Evolutionary conservation across 2,329 filamentous ascomycete genomes (phyloP).

Genomic region (Penicillium olsonii): DNA sequence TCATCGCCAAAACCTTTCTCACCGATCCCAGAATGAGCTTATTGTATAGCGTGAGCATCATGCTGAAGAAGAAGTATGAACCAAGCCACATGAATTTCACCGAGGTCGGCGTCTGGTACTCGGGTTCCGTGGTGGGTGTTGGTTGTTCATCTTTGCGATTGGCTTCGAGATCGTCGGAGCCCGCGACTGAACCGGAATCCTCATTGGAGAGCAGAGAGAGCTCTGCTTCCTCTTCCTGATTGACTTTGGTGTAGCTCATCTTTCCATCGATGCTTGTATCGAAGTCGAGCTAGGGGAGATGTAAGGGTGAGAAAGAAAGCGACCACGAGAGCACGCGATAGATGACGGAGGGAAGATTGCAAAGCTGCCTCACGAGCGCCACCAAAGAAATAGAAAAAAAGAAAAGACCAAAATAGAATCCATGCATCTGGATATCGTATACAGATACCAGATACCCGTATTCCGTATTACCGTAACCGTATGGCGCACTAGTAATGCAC

Average conservation of each 20-base stretch:
- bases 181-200: conserved; percentile 7
- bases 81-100: conserved; percentile 17
- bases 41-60: conserved; percentile 18
- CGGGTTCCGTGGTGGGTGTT: conserved; percentile 4
- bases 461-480: neutral
- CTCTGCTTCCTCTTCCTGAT: conserved; percentile 13
- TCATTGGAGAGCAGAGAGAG: conserved; percentile 13
- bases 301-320: neutral
- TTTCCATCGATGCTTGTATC: neutral
- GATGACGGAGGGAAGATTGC: neutral
- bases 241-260: neutral
- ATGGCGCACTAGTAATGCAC: neutral
- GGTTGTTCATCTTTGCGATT: conserved; percentile 6
- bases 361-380: neutral
- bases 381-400: neutral
- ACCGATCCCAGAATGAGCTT: conserved; percentile 19
- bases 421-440: neutral
- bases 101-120: conserved; percentile 17
- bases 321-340: neutral
- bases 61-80: conserved; percentile 18
- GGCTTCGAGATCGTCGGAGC: conserved; percentile 13
- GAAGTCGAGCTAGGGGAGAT: neutral
- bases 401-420: neutral
- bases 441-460: neutral
- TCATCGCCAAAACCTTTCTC: neutral